These are phyloP conservation scores for Ampelomyces quisqualis DNA, from an alignment of 2,329 filamentous ascomycete genomes.

Conservation along the genomic window DNA sequence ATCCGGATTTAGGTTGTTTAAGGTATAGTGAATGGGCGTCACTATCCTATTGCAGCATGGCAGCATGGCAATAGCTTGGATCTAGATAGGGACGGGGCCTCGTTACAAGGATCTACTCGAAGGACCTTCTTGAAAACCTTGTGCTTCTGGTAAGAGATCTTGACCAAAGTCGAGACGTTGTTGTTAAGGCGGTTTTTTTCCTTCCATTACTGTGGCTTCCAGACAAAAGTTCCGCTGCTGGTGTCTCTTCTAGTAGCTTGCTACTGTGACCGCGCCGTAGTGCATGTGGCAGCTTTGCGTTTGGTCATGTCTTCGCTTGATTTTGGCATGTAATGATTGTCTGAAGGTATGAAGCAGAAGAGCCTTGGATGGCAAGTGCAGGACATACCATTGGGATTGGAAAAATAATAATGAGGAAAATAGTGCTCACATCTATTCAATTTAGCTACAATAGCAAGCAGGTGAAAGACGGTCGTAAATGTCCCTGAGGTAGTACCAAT, in stretches of 20 bases:
- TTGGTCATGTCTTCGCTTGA: slow-evolving; percentile 4
- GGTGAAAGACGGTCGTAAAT: background rate
- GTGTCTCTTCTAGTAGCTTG: background rate
- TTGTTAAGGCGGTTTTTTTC: slow-evolving; percentile 1
- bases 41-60: slow-evolving; percentile 24
- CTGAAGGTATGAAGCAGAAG: background rate
- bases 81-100: slow-evolving; percentile 14
- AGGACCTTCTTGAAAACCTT: slow-evolving; percentile 26
- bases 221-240: slow-evolving; percentile 1
- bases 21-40: slow-evolving; percentile 12
- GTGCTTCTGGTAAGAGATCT: slow-evolving; percentile 3
- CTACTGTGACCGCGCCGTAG: slow-evolving; percentile 1
- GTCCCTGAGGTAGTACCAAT: background rate
- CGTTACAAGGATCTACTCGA: background rate
- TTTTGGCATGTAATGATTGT: background rate
- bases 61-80: slow-evolving; percentile 11
- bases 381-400: too few species aligned
- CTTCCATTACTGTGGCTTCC: slow-evolving; percentile 13
- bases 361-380: background rate
- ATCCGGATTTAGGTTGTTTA: slow-evolving; percentile 5
- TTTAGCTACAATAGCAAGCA: background rate
- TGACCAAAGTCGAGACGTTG: slow-evolving; percentile 10
- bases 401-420: too few species aligned
- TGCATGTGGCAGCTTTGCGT: slow-evolving; percentile 3
- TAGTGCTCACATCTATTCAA: too few species aligned